phyloP scores from a whole-genome alignment of 257 asterid species.

The Capsicum rhomboideum region DNA sequence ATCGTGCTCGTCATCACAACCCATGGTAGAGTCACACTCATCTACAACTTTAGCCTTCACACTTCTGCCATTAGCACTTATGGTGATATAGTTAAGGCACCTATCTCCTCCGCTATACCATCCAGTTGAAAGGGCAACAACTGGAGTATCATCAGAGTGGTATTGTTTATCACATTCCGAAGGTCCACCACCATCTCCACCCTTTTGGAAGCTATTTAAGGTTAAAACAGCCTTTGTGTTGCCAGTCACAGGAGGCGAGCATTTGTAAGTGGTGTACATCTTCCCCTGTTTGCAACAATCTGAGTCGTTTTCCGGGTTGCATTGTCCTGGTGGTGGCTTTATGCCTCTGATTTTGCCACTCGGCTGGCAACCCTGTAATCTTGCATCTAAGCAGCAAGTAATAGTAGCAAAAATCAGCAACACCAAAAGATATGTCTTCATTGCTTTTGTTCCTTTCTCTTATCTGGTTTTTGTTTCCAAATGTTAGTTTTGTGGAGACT shows the following conservation, averaged over 20 bases:
- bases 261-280: slow-evolving; percentile 23
- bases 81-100: slow-evolving; percentile 1
- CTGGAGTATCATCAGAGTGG: slow-evolving; percentile 16
- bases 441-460: neutral
- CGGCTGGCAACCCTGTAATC: slow-evolving; percentile 19
- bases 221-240: slow-evolving; percentile 27
- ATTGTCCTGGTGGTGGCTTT: slow-evolving; percentile 33
- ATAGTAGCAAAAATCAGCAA: slow-evolving; percentile 1
- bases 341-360: slow-evolving; percentile 25
- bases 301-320: slow-evolving; percentile 29
- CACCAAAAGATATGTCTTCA: slow-evolving; percentile 3
- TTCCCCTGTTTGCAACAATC: slow-evolving; percentile 21
- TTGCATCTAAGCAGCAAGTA: neutral
- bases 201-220: slow-evolving; percentile 30
- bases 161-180: slow-evolving; percentile 28
- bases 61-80: slow-evolving; percentile 24
- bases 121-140: slow-evolving; percentile 32
- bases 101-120: slow-evolving; percentile 16
- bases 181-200: slow-evolving; percentile 35
- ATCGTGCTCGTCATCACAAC: slow-evolving; percentile 34
- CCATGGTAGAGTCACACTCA: slow-evolving; percentile 41
- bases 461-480: neutral
- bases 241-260: slow-evolving; percentile 21
- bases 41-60: slow-evolving; percentile 36
- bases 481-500: neutral